Evolutionary conservation across 2,329 filamentous ascomycete species (phyloP).

Genomic region (Tolypocladium ovalisporum): DNA sequence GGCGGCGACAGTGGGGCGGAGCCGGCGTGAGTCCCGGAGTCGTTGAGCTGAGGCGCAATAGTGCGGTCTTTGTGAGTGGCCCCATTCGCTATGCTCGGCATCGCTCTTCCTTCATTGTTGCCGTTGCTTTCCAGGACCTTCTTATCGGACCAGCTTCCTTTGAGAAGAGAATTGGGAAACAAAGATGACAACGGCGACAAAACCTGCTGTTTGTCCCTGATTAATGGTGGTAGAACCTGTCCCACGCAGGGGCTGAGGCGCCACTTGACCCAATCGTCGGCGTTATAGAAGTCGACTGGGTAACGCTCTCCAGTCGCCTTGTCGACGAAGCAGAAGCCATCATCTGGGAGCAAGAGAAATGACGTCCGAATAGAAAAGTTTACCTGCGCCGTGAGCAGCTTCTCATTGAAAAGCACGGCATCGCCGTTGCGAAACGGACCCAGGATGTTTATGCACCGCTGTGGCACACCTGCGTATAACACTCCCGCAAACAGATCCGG

Average conservation of each 20-base stretch:
- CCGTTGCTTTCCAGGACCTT: constrained; percentile 5
- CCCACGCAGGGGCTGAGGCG: constrained; percentile 66
- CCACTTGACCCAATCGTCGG: constrained; percentile 69
- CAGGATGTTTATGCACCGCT: constrained; percentile 82
- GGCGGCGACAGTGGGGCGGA: constrained; percentile 10
- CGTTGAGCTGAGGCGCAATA: constrained; percentile 14
- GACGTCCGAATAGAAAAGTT: constrained; percentile 86
- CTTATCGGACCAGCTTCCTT: constrained; percentile 29
- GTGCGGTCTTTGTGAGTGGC: constrained; percentile 29
- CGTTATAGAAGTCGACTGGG: constrained; percentile 72
- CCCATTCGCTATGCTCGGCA: not conserved
- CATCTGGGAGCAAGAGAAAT: constrained; percentile 74
- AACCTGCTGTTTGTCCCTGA: constrained; percentile 21
- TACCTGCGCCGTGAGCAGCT: constrained; percentile 81
- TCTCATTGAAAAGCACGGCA: constrained; percentile 78
- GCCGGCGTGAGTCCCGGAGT: constrained; percentile 1
- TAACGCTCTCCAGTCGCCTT: constrained; percentile 71
- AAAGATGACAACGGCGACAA: constrained; percentile 36
- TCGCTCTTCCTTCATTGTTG: not conserved
- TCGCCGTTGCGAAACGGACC: constrained; percentile 88
- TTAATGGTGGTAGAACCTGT: constrained; percentile 51
- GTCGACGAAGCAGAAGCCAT: constrained; percentile 81
- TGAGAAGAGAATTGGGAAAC: constrained; percentile 29
- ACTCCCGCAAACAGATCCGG: constrained; percentile 82
- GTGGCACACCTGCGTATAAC: constrained; percentile 73